Evolutionary conservation across 2,329 filamentous ascomycete species (phyloP), one percentile per base, ranked within the genome.

Genomic region (Nemania sp.): DNA sequence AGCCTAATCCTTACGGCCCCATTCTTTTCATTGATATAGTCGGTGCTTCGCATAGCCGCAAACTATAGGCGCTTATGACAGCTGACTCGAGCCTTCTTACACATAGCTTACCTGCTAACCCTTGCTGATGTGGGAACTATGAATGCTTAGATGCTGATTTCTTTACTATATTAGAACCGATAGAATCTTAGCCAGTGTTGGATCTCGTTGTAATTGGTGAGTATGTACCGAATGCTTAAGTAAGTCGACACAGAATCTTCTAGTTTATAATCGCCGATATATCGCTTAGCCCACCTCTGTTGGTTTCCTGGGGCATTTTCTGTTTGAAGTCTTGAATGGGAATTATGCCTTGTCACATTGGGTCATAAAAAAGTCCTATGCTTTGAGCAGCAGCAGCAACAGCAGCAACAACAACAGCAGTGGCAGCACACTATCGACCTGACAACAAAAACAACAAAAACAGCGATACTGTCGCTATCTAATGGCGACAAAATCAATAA

Each of bases 241-340:
- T 59, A 59, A 59, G 56, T 59, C 30, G 45, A 52, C 31, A 15
- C 40, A 44, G 31, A 8, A 43, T 46, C n/a, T n/a, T n/a, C n/a
- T n/a, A n/a, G n/a, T n/a, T n/a, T n/a, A 28, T 42, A 15, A 20
- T 43, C 37, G 19, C 42, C 24, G 28, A 42, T 48, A 44, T 41
- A 37, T 31, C n/a, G 33, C 14, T 6, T 30, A 30, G 36, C 7
- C n/a, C 24, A 9, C n/a, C 22, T 45, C 49, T 20, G 44, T 31
- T 33, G 40, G 40, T 17, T 6, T 20, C 20, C 5, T 40, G 24
- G 24, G 36, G 24, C 20, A n/a, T n/a, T 24, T 15, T 24, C 20
- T 17, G 20, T n/a, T 28, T 14, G 23, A 28, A 17, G 22, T 14
- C 14, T 7, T 20, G 34, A 20, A 20, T 37, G 14, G 34, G 15